These are phyloP conservation scores for Suzukiozyma palmioleophila DNA, from an alignment of 1,139 yeast genomes.

Conservation along the genomic window DNA sequence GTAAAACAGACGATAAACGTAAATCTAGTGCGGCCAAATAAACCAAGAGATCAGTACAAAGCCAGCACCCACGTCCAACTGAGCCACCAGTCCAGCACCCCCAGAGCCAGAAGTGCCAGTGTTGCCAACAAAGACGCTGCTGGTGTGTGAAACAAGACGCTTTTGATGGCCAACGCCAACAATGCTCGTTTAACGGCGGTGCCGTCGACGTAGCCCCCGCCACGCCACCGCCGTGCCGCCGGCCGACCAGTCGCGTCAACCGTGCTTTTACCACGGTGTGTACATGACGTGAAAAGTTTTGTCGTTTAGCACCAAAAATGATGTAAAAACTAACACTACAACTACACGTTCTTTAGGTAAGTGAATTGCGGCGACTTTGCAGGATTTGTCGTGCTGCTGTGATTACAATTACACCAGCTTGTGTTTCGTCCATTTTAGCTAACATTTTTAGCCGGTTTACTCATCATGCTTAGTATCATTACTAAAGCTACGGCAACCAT, in stretches of 20 bases:
- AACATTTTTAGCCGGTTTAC: not conserved
- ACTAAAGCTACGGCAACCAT: conserved; percentile 36
- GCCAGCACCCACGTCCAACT: too few relatives aligned
- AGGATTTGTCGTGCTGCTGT: too few relatives aligned
- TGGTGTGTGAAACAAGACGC: too few relatives aligned
- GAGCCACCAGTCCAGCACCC: too few relatives aligned
- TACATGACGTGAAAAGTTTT: not conserved
- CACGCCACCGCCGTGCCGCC: not conserved
- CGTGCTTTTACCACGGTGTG: not conserved
- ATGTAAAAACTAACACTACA: not conserved
- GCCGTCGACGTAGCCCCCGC: not conserved
- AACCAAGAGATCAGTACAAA: too few relatives aligned
- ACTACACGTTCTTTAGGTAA: not conserved
- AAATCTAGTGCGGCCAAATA: too few relatives aligned
- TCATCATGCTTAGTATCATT: conserved; percentile 24
- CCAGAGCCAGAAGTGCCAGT: too few relatives aligned
- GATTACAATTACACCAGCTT: not conserved
- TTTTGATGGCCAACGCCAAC: too few relatives aligned
- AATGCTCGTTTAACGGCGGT: too few relatives aligned
- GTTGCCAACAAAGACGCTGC: too few relatives aligned
- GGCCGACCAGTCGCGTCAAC: not conserved
- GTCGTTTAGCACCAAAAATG: not conserved
- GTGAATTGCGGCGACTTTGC: not conserved
- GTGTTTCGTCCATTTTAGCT: not conserved
- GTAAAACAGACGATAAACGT: too few relatives aligned